phyloP scores from a whole-genome alignment of 257 asterid genomes.

The Fraxinus americana region DNA sequence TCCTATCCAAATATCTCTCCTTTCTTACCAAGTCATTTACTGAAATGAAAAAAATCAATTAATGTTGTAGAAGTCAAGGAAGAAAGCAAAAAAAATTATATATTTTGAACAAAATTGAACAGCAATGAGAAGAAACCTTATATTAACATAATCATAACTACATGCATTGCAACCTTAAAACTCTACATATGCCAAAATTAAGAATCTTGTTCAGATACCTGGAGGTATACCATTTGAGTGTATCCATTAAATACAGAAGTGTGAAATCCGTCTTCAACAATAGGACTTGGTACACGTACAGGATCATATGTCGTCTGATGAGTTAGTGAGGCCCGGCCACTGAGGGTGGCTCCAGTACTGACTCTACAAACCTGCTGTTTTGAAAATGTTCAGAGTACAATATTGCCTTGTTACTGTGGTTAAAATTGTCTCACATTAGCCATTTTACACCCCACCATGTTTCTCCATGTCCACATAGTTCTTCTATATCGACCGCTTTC shows the following conservation, averaged over 20 bases:
- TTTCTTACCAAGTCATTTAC: no score
- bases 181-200: background rate
- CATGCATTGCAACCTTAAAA: conserved; percentile 21
- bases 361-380: conserved; percentile 87
- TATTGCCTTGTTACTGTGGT: conserved; percentile 82
- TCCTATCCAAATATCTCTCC: no score
- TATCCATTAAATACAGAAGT: conserved; percentile 83
- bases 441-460: conserved; percentile 98
- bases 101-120: conserved; percentile 13
- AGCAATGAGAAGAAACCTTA: conserved; percentile 16
- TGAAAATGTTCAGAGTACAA: conserved; percentile 60
- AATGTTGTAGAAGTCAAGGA: no score
- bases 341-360: conserved; percentile 57
- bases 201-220: conserved; percentile 60
- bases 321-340: no score
- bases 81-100: no score
- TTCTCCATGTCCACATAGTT: conserved; percentile 28
- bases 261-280: conserved; percentile 2
- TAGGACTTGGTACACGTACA: no score
- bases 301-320: no score
- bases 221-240: conserved; percentile 90
- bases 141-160: conserved; percentile 33
- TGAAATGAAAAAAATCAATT: no score
- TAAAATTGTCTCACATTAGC: conserved; percentile 80
- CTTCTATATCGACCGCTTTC: conserved; percentile 67